A percentile compares a stretch with the other conserved stretches of the same genome.
Evolutionary conservation across 2,329 filamentous ascomycete species (phyloP).

Genomic region (Sporothrix euskadiensis): DNA sequence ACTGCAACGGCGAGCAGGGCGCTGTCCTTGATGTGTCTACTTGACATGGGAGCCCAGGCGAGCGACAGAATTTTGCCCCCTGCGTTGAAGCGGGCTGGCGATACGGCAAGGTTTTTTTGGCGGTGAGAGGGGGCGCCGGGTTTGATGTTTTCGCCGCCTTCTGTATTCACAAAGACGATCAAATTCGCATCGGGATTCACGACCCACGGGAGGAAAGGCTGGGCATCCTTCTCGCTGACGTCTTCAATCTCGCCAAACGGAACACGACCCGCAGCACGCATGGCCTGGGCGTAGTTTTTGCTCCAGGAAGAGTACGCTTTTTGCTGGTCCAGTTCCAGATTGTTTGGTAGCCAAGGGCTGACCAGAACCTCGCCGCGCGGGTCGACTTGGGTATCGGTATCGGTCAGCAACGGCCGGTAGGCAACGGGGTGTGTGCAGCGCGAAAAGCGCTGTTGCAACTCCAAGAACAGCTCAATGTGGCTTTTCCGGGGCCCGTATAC

Average conservation of each 20-base stretch:
- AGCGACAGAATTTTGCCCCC: slow-evolving; percentile 56
- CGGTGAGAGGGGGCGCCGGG: not conserved
- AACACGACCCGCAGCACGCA: not conserved
- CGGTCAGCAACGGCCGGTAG: slow-evolving; percentile 10
- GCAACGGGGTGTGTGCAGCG: not conserved
- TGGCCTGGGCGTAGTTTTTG: not conserved
- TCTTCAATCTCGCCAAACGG: not conserved
- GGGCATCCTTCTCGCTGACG: not conserved
- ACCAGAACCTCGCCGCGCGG: slow-evolving; percentile 41
- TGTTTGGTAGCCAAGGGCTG: slow-evolving; percentile 45
- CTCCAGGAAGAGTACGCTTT: slow-evolving; percentile 39
- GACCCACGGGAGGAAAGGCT: not conserved
- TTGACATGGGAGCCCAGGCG: slow-evolving; percentile 52
- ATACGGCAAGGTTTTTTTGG: too few species aligned
- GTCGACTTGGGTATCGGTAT: slow-evolving; percentile 35
- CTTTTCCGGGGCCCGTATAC: slow-evolving; percentile 47
- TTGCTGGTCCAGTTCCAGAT: slow-evolving; percentile 41
- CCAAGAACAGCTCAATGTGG: slow-evolving; percentile 37
- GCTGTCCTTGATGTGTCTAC: slow-evolving; percentile 41
- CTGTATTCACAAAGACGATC: not conserved
- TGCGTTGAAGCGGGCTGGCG: slow-evolving; percentile 44
- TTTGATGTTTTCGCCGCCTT: not conserved
- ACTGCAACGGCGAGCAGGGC: slow-evolving; percentile 53
- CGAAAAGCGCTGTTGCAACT: not conserved
- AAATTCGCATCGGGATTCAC: not conserved